Evolutionary conservation across 352 stramenopile species (phyloP).

Genomic region (Hyaloperonospora arabidopsidis): DNA sequence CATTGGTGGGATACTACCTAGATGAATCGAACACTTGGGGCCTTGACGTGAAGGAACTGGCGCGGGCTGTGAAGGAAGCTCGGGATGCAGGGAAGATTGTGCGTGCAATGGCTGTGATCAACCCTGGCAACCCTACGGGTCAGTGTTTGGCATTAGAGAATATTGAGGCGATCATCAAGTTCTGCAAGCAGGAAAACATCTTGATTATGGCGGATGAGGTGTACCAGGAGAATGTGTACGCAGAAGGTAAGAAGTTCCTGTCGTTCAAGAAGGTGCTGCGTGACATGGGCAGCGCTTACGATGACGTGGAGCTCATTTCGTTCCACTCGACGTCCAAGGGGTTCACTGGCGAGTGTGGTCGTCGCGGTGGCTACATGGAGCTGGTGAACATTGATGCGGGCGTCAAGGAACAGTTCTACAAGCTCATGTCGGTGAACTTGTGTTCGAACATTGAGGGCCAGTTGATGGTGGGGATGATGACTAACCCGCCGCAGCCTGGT

Average conservation of each 20-base stretch:
- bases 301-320: conserved; percentile 94
- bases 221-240: conserved; percentile 99
- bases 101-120: conserved; percentile 97
- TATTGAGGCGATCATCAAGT: conserved; percentile 93
- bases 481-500: conserved; percentile 88
- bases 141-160: conserved; percentile 83
- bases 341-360: conserved; percentile 97
- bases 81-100: conserved; percentile 87
- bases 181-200: conserved; percentile 91
- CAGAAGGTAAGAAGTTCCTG: conserved; percentile 86
- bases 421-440: conserved; percentile 95
- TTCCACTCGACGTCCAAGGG: conserved; percentile 99
- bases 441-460: conserved; percentile 97
- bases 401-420: conserved; percentile 96
- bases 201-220: conserved; percentile 98
- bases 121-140: conserved; percentile 98
- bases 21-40: conserved; percentile 93
- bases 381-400: conserved; percentile 90
- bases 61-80: conserved; percentile 85
- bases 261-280: conserved; percentile 93
- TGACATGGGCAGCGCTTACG: conserved; percentile 75
- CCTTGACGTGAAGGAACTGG: conserved; percentile 84
- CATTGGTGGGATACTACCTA: conserved; percentile 95
- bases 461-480: conserved; percentile 97
- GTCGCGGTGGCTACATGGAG: conserved; percentile 95